Base-by-base conservation (phyloP, 169 alveolate genomes). In the Babesia caballi region DNA sequence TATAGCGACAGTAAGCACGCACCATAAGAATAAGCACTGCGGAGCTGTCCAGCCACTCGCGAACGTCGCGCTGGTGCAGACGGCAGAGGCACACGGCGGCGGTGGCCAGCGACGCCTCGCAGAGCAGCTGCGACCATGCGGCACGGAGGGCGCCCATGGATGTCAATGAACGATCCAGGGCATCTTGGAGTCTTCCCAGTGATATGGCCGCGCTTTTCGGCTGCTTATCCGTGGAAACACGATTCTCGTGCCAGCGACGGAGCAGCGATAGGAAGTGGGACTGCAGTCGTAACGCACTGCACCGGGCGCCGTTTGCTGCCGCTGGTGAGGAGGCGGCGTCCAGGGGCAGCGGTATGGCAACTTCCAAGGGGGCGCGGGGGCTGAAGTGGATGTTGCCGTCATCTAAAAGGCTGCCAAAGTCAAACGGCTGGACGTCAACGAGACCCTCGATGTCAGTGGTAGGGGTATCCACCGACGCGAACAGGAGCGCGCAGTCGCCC, bases 41-140 rank as follows among this genome's bases (percentile, higher is more conserved):
- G 14, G 41, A 49, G 40, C 28, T 12, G 19, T 53, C 58, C 76
- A 73, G 25, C 25, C 19, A 51, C n/a, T 40, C 60, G 5, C 51
- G 44, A 2, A 57, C 74, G 19, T 19, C 27, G 27, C 51, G 7
- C n/a, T 76, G 77, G 57, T 40, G 28, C 9, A 76, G 23, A 12
- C 85, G 69, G 27, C 53, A 54, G n/a, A 76, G 61, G 28, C 68
- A 76, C 4, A 44, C 67, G 15, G 78, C 25, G 1, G 81, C 85
- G 19, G 73, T 35, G 21, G 74, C 82, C 51, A 63, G 50, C 23
- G 85, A 17, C 3, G 58, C 58, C 42, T 66, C 40, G 30, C 53
- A 76, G 17, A 76, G 49, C 14, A 28, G 15, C 35, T 11, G 32
- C 4, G 73, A 63, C 73, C 73, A 63, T 6, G 27, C 60, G 33